Base-by-base conservation (phyloP, 2,329 filamentous ascomycete species). In the Botrytis fragariae region DNA sequence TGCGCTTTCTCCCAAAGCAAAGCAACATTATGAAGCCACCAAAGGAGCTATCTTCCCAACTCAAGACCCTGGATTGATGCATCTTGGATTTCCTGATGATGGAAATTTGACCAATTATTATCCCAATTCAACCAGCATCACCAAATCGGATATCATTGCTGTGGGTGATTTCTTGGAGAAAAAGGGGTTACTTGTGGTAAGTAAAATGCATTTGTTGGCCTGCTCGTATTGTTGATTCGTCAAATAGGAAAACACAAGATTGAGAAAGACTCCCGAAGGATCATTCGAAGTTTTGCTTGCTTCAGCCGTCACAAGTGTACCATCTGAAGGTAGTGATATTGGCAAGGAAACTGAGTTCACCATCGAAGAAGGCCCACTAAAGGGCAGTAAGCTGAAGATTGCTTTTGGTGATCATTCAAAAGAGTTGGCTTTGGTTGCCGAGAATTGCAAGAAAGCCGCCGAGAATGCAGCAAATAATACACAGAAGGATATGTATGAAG, bases 41-140 rank as follows among this genome's bases (percentile, higher is more conserved):
- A 88, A 87, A 14, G 91, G 92, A 44, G 91, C 87, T 74, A 92
- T 95, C 73, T 95, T 94, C 81, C 90, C 91, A 76, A 87, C 88
- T 42, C 84, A 87, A 74, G 87, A 89, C 74, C 84, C 88, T 45
- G 87, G 87, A 25, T 84, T 92, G 75, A 89, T 95, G 87, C 91
- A 95, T 79, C 84, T 96, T 39, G 93, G 93, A 59, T 95, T 92
- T 81, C 86, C 89, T 0, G 91, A 93, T 51, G 86, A 90, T 44
- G 92, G 92, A 45, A 92, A 95, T 81, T 87, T 94, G 87, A 93
- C 92, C 4, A 92, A 91, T 1, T 96, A 95, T 82, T 96, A 95
- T 81, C 93, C 93, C 1, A 88, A 93, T 75, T 94, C 92, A 7
- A 86, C 91, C 12, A 84, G 86, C 62, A 94, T 96, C 79, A 93